Conservation (phyloP, 2,329 filamentous ascomycete genomes). For the Rutstroemia sydowiana region DNA sequence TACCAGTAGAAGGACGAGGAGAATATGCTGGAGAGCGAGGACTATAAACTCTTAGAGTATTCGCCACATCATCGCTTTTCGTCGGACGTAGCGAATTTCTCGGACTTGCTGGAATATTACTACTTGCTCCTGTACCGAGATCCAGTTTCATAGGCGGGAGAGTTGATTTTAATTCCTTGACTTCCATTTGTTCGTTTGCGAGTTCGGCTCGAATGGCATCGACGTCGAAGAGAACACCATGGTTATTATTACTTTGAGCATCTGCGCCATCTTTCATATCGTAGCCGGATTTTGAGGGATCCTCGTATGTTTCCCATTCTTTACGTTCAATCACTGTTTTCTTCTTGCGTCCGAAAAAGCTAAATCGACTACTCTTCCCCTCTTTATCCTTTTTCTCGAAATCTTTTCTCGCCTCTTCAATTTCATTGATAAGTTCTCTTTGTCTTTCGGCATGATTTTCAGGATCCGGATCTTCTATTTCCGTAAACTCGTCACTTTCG, state of each 20-base stretch:
- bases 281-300: constrained; percentile 44
- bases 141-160: constrained; percentile 84
- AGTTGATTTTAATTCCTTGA: constrained; percentile 83
- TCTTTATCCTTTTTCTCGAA: constrained; percentile 68
- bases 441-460: constrained; percentile 85
- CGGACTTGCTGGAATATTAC: constrained; percentile 11
- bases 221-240: constrained; percentile 76
- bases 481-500: constrained; percentile 86
- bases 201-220: constrained; percentile 88
- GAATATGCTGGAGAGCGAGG: constrained; percentile 10
- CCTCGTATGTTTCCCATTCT: constrained; percentile 92
- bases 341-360: constrained; percentile 78
- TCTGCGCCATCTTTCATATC: constrained; percentile 11
- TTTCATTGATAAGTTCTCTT: constrained; percentile 89
- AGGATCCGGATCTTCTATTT: constrained; percentile 95
- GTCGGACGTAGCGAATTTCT: constrained; percentile 35
- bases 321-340: constrained; percentile 64
- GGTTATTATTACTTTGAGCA: constrained; percentile 29
- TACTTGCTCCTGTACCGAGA: constrained; percentile 27
- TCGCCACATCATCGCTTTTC: constrained; percentile 39
- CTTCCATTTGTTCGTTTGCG: constrained; percentile 46
- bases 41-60: constrained; percentile 21
- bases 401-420: constrained; percentile 85
- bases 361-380: constrained; percentile 52
- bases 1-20: constrained; percentile 12